Percentiles rank a stretch among this genome's conserved stretches.
These are phyloP conservation scores for Zygosaccharomyces sapae DNA, from an alignment of 1,139 yeast genomes.

Conservation along the genomic window DNA sequence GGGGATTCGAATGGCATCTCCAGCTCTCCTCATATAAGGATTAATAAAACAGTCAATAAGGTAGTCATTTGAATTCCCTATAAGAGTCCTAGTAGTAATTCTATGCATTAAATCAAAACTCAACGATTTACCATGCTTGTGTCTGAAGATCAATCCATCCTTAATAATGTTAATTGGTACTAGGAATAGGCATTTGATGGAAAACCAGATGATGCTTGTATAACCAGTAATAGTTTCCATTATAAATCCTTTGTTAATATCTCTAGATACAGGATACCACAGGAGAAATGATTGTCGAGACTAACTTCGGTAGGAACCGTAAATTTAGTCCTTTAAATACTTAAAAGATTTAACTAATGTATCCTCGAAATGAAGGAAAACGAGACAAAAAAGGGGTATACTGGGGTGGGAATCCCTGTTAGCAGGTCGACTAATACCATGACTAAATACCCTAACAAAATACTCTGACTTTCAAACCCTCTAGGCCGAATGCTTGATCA, in stretches of 20 bases:
- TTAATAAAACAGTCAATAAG: neutral
- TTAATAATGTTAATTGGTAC: neutral
- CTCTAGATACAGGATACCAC: no score
- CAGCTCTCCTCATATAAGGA: constrained; percentile 2
- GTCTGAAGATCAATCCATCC: neutral
- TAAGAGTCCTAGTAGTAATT: neutral
- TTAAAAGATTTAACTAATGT: no score
- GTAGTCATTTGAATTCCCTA: neutral
- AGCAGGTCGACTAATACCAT: no score
- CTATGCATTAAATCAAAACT: constrained; percentile 1
- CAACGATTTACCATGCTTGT: neutral
- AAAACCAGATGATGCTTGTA: neutral
- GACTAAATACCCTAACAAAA: no score
- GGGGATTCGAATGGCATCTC: neutral
- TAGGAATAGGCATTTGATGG: neutral
- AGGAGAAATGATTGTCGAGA: no score
- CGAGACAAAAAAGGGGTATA: no score
- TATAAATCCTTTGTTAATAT: neutral
- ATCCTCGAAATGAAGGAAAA: no score
- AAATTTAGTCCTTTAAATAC: no score
- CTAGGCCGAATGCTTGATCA: no score
- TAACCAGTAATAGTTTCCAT: neutral
- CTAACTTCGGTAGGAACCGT: no score
- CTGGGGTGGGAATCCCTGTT: no score
- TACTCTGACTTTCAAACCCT: no score